Evolutionary conservation across 805 yeast species (phyloP).

Genomic region (Kregervanrija fluxuum): DNA sequence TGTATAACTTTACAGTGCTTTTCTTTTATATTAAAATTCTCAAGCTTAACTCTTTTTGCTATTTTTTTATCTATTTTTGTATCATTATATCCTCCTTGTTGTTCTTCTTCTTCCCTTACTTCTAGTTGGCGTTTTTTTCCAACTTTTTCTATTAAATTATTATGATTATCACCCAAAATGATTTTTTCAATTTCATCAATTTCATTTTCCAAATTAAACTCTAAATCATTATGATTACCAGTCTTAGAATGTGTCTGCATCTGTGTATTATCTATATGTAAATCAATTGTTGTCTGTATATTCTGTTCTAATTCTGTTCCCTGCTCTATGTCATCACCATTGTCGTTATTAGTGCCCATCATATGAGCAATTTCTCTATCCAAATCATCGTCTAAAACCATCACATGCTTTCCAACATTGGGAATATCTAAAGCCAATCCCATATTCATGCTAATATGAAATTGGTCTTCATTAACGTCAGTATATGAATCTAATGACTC

Average conservation of each 20-base stretch:
- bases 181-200: neutral
- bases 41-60: no score
- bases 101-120: no score
- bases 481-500: slow-evolving; percentile 17
- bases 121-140: no score
- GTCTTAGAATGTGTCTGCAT: neutral
- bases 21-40: no score
- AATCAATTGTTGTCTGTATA: neutral
- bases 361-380: slow-evolving; percentile 5
- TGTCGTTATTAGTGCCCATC: neutral
- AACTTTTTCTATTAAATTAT: no score
- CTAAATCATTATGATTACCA: neutral
- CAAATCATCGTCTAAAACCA: slow-evolving; percentile 3
- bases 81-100: no score
- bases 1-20: no score
- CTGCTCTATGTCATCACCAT: no score
- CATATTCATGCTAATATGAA: neutral
- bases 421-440: neutral
- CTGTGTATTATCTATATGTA: neutral
- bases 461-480: neutral
- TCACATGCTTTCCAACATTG: no score
- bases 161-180: no score
- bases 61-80: no score
- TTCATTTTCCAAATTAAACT: neutral
- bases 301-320: neutral